Evolutionary conservation across 306 rosid genomes (phyloP).

Genomic region (Cucurbita pepo): DNA sequence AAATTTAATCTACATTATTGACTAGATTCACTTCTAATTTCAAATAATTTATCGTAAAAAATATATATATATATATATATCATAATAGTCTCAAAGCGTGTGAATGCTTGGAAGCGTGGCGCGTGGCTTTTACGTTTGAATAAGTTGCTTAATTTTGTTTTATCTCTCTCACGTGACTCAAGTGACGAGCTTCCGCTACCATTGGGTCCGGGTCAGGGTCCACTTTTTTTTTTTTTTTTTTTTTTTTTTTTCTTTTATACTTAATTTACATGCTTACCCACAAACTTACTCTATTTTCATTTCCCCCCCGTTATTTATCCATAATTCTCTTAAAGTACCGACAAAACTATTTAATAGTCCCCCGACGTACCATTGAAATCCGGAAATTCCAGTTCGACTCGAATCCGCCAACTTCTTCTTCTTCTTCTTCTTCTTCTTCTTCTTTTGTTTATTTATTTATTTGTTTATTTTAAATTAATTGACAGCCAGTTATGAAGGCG

Average conservation of each 20-base stretch:
- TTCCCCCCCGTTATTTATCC: background rate
- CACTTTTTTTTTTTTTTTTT: background rate
- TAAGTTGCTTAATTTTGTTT: background rate
- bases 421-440: background rate
- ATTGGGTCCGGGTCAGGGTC: background rate
- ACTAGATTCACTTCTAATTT: no score
- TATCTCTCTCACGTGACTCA: background rate
- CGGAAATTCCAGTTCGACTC: background rate
- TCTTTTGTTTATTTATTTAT: background rate
- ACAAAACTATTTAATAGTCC: background rate
- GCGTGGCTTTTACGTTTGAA: background rate
- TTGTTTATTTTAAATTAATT: background rate
- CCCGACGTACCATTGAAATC: background rate
- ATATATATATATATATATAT: rapidly evolving
- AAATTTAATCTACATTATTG: no score
- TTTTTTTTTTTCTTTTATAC: background rate
- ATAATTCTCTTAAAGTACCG: background rate
- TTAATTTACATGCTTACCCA: background rate
- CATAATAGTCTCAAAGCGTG: background rate
- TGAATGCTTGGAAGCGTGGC: background rate
- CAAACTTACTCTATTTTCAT: background rate
- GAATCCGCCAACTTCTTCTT: background rate
- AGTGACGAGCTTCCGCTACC: background rate
- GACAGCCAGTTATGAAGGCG: background rate
- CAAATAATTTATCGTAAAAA: no score